Percentiles rank a stretch among this genome's conserved stretches.
These are phyloP conservation scores for Vicia faba DNA, from an alignment of 306 rosid species.

Conservation along the genomic window DNA sequence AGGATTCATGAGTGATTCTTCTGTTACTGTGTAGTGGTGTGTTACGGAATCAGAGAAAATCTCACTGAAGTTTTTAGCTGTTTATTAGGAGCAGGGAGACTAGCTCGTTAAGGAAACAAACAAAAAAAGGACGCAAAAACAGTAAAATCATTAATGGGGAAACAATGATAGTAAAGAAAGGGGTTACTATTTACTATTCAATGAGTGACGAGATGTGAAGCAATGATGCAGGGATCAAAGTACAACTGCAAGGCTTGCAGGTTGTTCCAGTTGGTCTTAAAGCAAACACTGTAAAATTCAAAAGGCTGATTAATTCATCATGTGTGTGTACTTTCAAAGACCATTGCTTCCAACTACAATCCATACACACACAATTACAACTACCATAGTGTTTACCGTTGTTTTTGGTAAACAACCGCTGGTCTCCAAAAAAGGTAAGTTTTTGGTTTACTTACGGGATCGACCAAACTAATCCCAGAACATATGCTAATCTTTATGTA, in stretches of 20 bases:
- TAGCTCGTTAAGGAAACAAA: constrained; percentile 33
- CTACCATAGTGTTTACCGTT: too few relatives aligned
- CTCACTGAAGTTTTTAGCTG: constrained; percentile 47
- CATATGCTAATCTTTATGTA: too few relatives aligned
- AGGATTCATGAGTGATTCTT: constrained; percentile 19
- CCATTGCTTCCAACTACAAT: constrained; percentile 5
- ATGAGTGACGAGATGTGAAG: constrained; percentile 6
- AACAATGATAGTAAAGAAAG: constrained; percentile 27
- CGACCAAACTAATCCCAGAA: too few relatives aligned
- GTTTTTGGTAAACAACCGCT: too few relatives aligned
- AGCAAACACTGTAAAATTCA: constrained; percentile 11
- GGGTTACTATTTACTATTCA: constrained; percentile 11
- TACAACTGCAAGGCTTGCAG: constrained; percentile 12
- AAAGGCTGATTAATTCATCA: constrained; percentile 1
- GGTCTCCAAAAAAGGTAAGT: too few relatives aligned
- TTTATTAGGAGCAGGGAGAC: constrained; percentile 8
- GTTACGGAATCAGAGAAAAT: constrained; percentile 48
- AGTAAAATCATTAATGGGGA: constrained; percentile 37
- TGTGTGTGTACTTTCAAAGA: constrained; percentile 4
- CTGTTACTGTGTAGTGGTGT: constrained; percentile 32
- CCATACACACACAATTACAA: neutral
- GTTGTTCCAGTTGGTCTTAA: constrained; percentile 25
- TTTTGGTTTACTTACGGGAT: too few relatives aligned
- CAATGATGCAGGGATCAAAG: constrained; percentile 6
- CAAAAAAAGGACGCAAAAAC: constrained; percentile 32